Evolutionary conservation across 2,329 filamentous ascomycete species (phyloP).

Genomic region (Didymella segeticola): DNA sequence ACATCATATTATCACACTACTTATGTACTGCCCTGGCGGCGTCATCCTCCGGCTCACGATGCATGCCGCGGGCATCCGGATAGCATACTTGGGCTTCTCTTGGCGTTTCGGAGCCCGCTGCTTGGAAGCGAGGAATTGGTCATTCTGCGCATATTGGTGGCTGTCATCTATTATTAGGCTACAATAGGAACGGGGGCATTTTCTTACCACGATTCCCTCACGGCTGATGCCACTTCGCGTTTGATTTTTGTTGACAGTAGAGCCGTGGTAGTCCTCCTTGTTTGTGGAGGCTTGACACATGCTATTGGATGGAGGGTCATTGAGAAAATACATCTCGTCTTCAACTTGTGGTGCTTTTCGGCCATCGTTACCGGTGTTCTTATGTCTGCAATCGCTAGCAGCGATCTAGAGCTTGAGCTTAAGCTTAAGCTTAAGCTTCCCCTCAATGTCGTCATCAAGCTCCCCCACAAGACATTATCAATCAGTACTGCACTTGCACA

Average conservation of each 20-base stretch:
- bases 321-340: conserved; percentile 1
- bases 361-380: background rate
- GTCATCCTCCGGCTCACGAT: conserved; percentile 2
- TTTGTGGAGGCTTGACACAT: background rate
- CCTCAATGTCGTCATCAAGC: conserved; percentile 29
- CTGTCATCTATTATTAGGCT: conserved; percentile 9
- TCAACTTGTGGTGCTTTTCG: background rate
- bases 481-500: conserved; percentile 1
- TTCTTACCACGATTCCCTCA: background rate
- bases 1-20: conserved; percentile 5
- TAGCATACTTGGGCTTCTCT: conserved; percentile 1
- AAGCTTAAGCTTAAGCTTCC: conserved; percentile 17
- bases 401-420: background rate
- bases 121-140: background rate
- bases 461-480: conserved; percentile 22
- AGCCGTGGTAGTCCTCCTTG: background rate
- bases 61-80: background rate
- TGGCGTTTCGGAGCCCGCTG: conserved; percentile 5
- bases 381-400: background rate
- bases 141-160: conserved; percentile 3
- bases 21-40: conserved; percentile 12
- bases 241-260: background rate
- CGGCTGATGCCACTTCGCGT: conserved; percentile 1
- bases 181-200: conserved; percentile 5
- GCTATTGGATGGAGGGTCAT: background rate